A percentile compares a stretch with the other conserved stretches of the same genome.
Evolutionary conservation across 2,329 filamentous ascomycete genomes (phyloP).

Genomic region (Cadophora gregata): DNA sequence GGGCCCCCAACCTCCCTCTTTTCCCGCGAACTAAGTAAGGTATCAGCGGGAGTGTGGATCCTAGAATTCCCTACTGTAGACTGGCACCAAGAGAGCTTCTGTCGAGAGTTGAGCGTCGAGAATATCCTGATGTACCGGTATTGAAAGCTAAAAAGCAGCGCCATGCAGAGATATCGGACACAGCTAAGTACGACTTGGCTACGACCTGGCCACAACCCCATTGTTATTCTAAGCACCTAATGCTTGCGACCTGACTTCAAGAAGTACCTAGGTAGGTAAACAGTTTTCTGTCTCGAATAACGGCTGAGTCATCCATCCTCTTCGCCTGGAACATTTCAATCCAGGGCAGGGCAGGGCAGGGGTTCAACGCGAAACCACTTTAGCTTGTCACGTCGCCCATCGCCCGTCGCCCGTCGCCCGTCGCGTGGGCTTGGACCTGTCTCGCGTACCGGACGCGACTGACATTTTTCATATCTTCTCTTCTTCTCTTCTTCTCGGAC

Average conservation of each 20-base stretch:
- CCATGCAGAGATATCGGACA: no score
- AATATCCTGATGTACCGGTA: no score
- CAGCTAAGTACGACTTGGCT: no score
- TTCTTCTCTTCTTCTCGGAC: no score
- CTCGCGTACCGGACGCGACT: conserved; percentile 19
- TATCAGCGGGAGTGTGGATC: not conserved
- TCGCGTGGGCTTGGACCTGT: not conserved
- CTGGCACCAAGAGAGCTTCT: not conserved
- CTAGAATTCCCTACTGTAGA: not conserved
- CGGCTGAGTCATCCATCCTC: not conserved
- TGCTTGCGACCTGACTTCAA: not conserved
- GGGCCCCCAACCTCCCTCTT: conserved; percentile 6
- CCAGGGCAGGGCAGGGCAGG: no score
- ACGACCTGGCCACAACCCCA: no score
- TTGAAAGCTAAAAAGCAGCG: no score
- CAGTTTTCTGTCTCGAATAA: not conserved
- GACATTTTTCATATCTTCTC: conserved; percentile 8
- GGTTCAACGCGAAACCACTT: conserved; percentile 18
- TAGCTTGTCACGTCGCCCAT: conserved; percentile 19
- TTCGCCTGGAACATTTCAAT: not conserved
- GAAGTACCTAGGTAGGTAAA: not conserved
- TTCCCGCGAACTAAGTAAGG: not conserved
- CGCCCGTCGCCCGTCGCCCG: no score
- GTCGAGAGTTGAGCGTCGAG: no score
- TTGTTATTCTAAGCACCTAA: no score